Conservation (phyloP, 2,329 filamentous ascomycete genomes). For the Fonsecaea nubica region DNA sequence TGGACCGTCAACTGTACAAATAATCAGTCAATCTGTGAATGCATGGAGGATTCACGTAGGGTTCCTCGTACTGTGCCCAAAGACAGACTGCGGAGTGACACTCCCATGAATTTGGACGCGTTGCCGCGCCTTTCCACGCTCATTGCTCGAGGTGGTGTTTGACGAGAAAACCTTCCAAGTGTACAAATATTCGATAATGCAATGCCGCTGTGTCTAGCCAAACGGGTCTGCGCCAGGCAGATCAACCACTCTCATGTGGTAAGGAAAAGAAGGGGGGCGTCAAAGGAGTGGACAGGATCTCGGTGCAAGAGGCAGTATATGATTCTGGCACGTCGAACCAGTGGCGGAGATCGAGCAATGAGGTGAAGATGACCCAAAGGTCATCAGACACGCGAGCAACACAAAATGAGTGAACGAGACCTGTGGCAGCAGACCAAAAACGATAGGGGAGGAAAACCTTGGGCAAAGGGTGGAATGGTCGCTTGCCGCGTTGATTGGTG, state of each 20-base stretch:
- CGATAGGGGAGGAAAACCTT: slow-evolving; percentile 12
- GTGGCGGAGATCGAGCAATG: slow-evolving; percentile 13
- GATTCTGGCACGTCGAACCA: slow-evolving; percentile 26
- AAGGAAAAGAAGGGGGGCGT: slow-evolving; percentile 6
- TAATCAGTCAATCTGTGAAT: slow-evolving; percentile 28
- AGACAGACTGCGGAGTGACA: slow-evolving; percentile 45
- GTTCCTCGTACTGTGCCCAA: slow-evolving; percentile 48
- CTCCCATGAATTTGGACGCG: slow-evolving; percentile 43
- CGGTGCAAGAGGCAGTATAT: slow-evolving; percentile 8
- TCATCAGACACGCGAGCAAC: slow-evolving; percentile 27
- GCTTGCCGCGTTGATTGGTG: slow-evolving; percentile 20
- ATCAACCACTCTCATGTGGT: slow-evolving; percentile 22
- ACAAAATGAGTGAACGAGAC: slow-evolving; percentile 13
- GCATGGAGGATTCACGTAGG: not conserved
- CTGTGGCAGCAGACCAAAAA: slow-evolving; percentile 11
- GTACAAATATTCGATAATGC: slow-evolving; percentile 4
- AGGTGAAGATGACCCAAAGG: slow-evolving; percentile 19
- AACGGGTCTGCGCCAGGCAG: slow-evolving; percentile 32
- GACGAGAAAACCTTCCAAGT: slow-evolving; percentile 1
- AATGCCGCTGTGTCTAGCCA: not conserved
- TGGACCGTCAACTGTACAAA: slow-evolving; percentile 50
- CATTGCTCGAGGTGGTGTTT: slow-evolving; percentile 22
- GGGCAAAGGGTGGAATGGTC: slow-evolving; percentile 13
- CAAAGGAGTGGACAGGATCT: slow-evolving; percentile 37
- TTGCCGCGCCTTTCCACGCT: slow-evolving; percentile 27